These are phyloP conservation scores for Aspergillus proliferans DNA, from an alignment of 2,329 filamentous ascomycete species.

Conservation along the genomic window DNA sequence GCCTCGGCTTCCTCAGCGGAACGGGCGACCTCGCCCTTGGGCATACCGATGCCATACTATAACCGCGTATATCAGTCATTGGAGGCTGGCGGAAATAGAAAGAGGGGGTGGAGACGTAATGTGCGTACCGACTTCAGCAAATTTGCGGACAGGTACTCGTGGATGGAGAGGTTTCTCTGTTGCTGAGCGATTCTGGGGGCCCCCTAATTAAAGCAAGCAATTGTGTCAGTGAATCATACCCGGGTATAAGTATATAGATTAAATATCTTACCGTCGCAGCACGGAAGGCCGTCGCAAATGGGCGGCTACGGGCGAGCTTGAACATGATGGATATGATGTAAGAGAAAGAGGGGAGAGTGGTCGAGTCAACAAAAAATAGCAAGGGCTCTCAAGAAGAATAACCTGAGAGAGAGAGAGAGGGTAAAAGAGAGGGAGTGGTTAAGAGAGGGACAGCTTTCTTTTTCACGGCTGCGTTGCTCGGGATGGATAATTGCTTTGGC, in stretches of 20 bases:
- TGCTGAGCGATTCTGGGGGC: conserved; percentile 56
- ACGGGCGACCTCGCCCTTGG: conserved; percentile 80
- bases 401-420: conserved; percentile 8
- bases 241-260: neutral
- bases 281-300: conserved; percentile 72
- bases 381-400: conserved; percentile 7
- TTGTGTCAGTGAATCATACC: conserved; percentile 3
- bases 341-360: conserved; percentile 16
- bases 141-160: conserved; percentile 95
- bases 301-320: conserved; percentile 75
- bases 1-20: conserved; percentile 81
- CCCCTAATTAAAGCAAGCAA: conserved; percentile 42
- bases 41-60: conserved; percentile 90
- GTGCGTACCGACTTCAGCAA: conserved; percentile 63
- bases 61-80: conserved; percentile 17
- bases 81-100: conserved; percentile 1
- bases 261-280: conserved; percentile 62
- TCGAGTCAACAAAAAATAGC: conserved; percentile 2
- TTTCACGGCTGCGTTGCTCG: conserved; percentile 26
- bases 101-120: conserved; percentile 2
- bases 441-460: conserved; percentile 26
- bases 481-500: conserved; percentile 18
- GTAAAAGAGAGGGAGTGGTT: conserved; percentile 6
- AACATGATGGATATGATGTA: conserved; percentile 57
- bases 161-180: conserved; percentile 89